Percentiles rank a stretch among this genome's conserved stretches.
Conservation (phyloP, 306 rosid species). For the Vicia villosa region DNA sequence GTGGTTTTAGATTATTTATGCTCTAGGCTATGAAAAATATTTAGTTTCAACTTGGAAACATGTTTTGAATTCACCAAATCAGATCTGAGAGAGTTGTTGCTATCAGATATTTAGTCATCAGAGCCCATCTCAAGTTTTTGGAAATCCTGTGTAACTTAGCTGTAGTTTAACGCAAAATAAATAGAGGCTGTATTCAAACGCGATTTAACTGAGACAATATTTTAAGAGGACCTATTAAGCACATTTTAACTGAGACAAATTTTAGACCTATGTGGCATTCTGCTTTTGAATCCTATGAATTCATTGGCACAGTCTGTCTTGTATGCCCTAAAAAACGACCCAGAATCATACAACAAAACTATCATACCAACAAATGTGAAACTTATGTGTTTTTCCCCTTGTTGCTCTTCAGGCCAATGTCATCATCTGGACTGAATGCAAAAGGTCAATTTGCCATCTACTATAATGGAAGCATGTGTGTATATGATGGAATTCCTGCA, state of each 20-base stretch:
- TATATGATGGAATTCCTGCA: slow-evolving; percentile 65
- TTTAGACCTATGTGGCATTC: too few species aligned
- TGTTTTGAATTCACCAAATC: not conserved
- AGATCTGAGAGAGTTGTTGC: slow-evolving; percentile 6
- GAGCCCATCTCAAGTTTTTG: too few species aligned
- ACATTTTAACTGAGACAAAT: too few species aligned
- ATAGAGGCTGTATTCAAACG: too few species aligned
- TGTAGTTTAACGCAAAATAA: too few species aligned
- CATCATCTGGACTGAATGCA: slow-evolving; percentile 43
- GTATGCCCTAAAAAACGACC: too few species aligned
- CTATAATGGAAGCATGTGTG: slow-evolving; percentile 58
- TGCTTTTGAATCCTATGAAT: too few species aligned
- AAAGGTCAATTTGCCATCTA: slow-evolving; percentile 54
- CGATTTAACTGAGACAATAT: too few species aligned
- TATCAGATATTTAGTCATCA: not conserved
- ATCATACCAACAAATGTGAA: not conserved
- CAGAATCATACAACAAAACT: not conserved
- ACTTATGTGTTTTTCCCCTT: not conserved
- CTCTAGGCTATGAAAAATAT: not conserved
- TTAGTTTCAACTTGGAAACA: not conserved
- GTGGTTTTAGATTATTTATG: not conserved
- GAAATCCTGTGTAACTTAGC: too few species aligned
- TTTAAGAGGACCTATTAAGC: too few species aligned
- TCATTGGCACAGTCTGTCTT: too few species aligned
- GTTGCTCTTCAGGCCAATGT: slow-evolving; percentile 43